phyloP scores from a whole-genome alignment of 176 grass and related monocot genomes.

The Ensete glaucum region DNA sequence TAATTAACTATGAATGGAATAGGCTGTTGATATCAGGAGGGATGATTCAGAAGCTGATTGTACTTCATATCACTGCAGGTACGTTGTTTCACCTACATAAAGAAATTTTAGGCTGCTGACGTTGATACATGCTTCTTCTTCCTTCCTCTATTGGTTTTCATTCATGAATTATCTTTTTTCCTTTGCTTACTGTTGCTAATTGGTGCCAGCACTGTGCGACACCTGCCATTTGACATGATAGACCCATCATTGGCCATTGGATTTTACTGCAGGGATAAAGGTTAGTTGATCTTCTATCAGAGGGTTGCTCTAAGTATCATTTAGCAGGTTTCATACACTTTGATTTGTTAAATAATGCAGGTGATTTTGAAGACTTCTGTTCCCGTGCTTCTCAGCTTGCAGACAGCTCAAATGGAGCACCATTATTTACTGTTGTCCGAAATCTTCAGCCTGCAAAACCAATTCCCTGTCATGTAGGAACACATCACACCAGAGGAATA shows the following conservation, averaged over 20 bases:
- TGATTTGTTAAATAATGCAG: conserved; percentile 23
- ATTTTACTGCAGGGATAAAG: conserved; percentile 85
- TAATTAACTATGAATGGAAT: not conserved
- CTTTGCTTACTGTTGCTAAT: not conserved
- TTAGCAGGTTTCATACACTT: not conserved
- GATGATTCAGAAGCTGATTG: conserved; percentile 78
- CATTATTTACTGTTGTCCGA: conserved; percentile 76
- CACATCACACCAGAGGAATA: conserved; percentile 6
- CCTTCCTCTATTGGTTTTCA: not conserved
- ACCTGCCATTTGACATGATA: conserved; percentile 74
- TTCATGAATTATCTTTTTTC: not conserved
- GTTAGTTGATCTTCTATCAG: conserved; percentile 14
- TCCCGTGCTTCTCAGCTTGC: conserved; percentile 52
- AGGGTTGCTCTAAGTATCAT: not conserved
- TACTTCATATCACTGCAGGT: conserved; percentile 95
- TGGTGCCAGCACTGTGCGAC: conserved; percentile 47
- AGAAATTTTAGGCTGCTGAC: no score
- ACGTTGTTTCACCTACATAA: conserved; percentile 3
- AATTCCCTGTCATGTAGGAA: conserved; percentile 13
- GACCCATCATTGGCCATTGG: conserved; percentile 95
- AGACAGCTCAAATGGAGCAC: conserved; percentile 62
- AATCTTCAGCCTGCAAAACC: conserved; percentile 32
- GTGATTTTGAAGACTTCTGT: conserved; percentile 86
- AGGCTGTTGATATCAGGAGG: conserved; percentile 52
- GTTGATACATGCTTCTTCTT: no score